phyloP scores from a whole-genome alignment of 1,284 basidiomycete species.

The Psilocybe mexicana region DNA sequence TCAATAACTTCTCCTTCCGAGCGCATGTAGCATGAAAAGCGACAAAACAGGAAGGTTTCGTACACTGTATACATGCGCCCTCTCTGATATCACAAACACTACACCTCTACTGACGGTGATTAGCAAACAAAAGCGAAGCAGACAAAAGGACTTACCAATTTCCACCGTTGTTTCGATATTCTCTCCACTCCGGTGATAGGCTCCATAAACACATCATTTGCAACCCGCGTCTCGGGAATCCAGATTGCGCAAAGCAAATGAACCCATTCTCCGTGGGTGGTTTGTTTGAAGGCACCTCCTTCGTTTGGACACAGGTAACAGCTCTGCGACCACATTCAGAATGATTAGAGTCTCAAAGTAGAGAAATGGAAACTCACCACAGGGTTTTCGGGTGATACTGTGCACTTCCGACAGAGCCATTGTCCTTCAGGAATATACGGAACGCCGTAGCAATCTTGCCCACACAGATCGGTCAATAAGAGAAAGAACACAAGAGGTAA shows the following conservation, averaged over 20 bases:
- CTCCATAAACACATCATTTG: conserved; percentile 98
- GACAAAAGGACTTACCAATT: conserved; percentile 62
- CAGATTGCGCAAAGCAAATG: conserved; percentile 97
- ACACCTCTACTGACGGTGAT: conserved; percentile 62
- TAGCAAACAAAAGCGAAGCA: not conserved
- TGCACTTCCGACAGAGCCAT: conserved; percentile 99
- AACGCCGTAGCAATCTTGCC: conserved; percentile 94
- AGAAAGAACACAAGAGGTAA: conserved; percentile 20
- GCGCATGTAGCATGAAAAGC: conserved; percentile 98
- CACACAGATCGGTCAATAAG: not conserved
- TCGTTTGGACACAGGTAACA: conserved; percentile 96
- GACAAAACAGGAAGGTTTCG: conserved; percentile 86
- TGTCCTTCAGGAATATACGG: conserved; percentile 99
- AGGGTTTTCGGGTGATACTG: conserved; percentile 94
- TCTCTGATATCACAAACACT: conserved; percentile 79
- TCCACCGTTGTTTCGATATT: conserved; percentile 93
- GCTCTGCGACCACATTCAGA: conserved; percentile 48
- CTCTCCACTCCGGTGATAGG: conserved; percentile 90
- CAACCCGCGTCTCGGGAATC: conserved; percentile 94
- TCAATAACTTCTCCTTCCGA: conserved; percentile 76
- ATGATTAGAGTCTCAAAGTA: not conserved
- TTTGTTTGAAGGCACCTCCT: conserved; percentile 99
- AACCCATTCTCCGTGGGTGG: conserved; percentile 90
- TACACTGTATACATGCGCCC: conserved; percentile 98
- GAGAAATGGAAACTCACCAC: conserved; percentile 62